Percentiles rank a stretch among this genome's conserved stretches.
Evolutionary conservation across 768 basidiomycete genomes (phyloP).

Genomic region (Boletus vermiculosoides): DNA sequence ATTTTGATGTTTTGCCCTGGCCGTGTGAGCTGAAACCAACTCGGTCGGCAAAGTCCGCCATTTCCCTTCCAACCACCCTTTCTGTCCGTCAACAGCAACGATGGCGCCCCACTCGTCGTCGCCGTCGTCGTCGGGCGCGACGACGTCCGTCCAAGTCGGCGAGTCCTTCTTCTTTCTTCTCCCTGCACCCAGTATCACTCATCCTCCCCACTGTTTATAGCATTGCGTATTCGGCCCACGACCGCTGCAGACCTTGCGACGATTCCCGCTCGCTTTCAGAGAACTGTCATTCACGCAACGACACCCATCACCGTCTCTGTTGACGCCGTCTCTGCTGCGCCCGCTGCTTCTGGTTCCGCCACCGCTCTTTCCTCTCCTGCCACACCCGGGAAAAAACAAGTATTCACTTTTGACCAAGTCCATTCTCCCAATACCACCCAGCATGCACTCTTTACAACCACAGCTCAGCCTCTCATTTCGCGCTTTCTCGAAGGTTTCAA

Average conservation of each 20-base stretch:
- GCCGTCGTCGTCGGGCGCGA: slow-evolving; percentile 55
- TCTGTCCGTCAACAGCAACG: slow-evolving; percentile 32
- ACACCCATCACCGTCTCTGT: slow-evolving; percentile 78
- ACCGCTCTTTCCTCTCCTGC: slow-evolving; percentile 46
- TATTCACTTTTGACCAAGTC: slow-evolving; percentile 93
- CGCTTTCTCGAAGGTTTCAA: slow-evolving; percentile 95
- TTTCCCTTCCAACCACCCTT: slow-evolving; percentile 26
- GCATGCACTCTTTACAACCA: slow-evolving; percentile 79
- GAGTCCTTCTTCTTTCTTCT: slow-evolving; percentile 35
- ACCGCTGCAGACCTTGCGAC: slow-evolving; percentile 79
- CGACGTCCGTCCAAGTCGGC: slow-evolving; percentile 95
- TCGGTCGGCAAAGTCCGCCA: slow-evolving; percentile 30
- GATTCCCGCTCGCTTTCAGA: slow-evolving; percentile 94
- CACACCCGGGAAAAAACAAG: slow-evolving; percentile 70
- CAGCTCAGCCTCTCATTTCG: slow-evolving; percentile 79
- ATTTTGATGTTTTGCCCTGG: not conserved
- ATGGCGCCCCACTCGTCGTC: slow-evolving; percentile 72
- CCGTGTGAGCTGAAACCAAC: slow-evolving; percentile 27
- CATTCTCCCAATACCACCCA: slow-evolving; percentile 85
- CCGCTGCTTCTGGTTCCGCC: slow-evolving; percentile 50
- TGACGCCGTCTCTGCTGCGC: slow-evolving; percentile 61
- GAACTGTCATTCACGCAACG: slow-evolving; percentile 77
- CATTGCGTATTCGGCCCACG: slow-evolving; percentile 87
- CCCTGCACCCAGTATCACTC: not conserved
- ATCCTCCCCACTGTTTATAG: slow-evolving; percentile 38